These are phyloP conservation scores for Erysiphe neolycopersici DNA, from an alignment of 2,329 filamentous ascomycete genomes.

Conservation along the genomic window DNA sequence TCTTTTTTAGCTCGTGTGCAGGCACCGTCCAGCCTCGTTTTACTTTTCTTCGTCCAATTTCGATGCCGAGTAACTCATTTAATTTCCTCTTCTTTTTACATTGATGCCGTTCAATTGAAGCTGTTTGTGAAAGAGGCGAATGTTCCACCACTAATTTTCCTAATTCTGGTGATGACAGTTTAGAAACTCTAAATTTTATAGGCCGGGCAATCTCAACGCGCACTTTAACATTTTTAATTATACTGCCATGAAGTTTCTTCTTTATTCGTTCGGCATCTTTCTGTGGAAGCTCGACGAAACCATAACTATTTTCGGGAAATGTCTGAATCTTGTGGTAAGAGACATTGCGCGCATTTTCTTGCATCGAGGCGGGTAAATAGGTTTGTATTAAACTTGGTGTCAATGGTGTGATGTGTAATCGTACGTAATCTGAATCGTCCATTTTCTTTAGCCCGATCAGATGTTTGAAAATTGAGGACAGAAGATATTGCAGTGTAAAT, in stretches of 20 bases:
- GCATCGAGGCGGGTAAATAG: constrained; percentile 41
- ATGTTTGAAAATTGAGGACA: too few relatives aligned
- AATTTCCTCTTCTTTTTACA: constrained; percentile 20
- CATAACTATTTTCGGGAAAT: constrained; percentile 75
- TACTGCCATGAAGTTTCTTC: constrained; percentile 70
- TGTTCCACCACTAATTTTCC: constrained; percentile 14
- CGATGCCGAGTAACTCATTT: constrained; percentile 33
- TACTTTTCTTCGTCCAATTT: constrained; percentile 27
- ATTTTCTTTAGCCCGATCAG: neutral
- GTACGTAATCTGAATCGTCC: constrained; percentile 15
- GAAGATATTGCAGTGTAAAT: too few relatives aligned
- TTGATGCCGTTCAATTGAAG: constrained; percentile 16
- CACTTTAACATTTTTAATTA: constrained; percentile 64
- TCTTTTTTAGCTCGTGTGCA: constrained; percentile 15
- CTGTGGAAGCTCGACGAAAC: constrained; percentile 59
- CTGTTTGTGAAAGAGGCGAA: constrained; percentile 8
- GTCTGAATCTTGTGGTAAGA: constrained; percentile 73
- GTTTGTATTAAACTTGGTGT: constrained; percentile 45
- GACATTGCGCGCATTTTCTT: constrained; percentile 43
- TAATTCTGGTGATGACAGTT: constrained; percentile 21
- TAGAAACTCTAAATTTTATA: too few relatives aligned
- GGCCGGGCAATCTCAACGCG: constrained; percentile 50
- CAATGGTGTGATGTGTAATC: constrained; percentile 75
- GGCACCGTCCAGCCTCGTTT: constrained; percentile 21
- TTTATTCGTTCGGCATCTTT: constrained; percentile 73